A percentile compares a stretch with the other conserved stretches of the same genome.
phyloP scores from a whole-genome alignment of 2,329 filamentous ascomycete species.

The Triangularia setosa region DNA sequence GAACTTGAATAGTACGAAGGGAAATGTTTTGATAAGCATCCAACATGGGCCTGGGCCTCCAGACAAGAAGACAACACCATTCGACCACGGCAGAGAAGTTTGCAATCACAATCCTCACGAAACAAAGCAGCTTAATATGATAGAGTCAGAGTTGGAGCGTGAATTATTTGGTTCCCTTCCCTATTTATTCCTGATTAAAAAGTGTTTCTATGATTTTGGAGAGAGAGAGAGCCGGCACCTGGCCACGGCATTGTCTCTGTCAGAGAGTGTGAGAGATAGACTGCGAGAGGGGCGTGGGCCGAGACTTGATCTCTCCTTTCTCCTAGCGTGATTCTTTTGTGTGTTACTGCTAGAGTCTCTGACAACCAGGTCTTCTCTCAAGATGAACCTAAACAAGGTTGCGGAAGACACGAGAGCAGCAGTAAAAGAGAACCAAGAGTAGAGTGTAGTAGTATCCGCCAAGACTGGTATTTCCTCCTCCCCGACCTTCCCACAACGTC shows the following conservation, averaged over 20 bases:
- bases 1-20: no score
- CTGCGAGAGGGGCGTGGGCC: neutral
- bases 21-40: no score
- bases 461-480: neutral
- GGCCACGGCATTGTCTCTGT: neutral
- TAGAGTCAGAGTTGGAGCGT: neutral
- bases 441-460: neutral
- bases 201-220: neutral
- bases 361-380: neutral
- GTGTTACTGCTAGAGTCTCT: neutral
- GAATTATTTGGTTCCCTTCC: slow-evolving; percentile 1
- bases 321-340: neutral
- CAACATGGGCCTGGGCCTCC: no score
- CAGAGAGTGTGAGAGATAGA: neutral
- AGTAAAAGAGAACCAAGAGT: neutral
- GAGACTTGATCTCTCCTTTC: neutral
- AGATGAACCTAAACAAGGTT: neutral
- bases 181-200: slow-evolving; percentile 5
- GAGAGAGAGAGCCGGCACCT: slow-evolving; percentile 1
- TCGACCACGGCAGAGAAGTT: no score
- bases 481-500: neutral
- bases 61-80: no score
- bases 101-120: no score
- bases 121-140: neutral
- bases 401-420: neutral